phyloP scores from a whole-genome alignment of 2,329 filamentous ascomycete genomes.

The Alternaria ventricosa region DNA sequence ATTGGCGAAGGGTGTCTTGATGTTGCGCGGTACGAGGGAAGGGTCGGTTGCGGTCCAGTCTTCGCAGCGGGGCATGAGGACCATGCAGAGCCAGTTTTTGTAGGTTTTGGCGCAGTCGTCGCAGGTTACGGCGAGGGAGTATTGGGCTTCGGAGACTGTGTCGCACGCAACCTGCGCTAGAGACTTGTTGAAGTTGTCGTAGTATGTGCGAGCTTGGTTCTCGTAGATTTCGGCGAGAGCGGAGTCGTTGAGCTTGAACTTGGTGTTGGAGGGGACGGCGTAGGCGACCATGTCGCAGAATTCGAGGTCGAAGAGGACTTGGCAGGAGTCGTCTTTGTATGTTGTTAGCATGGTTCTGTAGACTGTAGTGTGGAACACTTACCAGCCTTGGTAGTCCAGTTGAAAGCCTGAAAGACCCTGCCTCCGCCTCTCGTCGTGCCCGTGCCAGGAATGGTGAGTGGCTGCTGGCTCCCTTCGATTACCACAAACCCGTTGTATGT shows the following conservation, averaged over 20 bases:
- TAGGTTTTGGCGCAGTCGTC: constrained; percentile 79
- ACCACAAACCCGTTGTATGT: constrained; percentile 77
- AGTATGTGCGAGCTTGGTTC: constrained; percentile 71
- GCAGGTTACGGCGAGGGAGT: constrained; percentile 81
- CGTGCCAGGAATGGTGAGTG: constrained; percentile 50
- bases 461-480: constrained; percentile 62
- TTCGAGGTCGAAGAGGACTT: constrained; percentile 81
- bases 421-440: constrained; percentile 72
- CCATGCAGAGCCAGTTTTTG: constrained; percentile 93
- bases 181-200: constrained; percentile 78
- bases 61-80: constrained; percentile 89
- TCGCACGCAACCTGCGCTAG: constrained; percentile 87
- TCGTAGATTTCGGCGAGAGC: constrained; percentile 79
- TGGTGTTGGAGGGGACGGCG: constrained; percentile 82
- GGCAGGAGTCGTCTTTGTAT: constrained; percentile 74
- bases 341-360: constrained; percentile 13
- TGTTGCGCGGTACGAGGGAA: constrained; percentile 71
- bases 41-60: constrained; percentile 69
- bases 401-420: constrained; percentile 72
- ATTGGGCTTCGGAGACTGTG: constrained; percentile 72
- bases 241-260: constrained; percentile 64
- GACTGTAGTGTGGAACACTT: constrained; percentile 36
- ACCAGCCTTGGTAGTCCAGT: constrained; percentile 82
- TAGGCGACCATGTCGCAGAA: constrained; percentile 92
- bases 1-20: constrained; percentile 72